A percentile compares a stretch with the other conserved stretches of the same genome.
Conservation (phyloP, 2,329 filamentous ascomycete genomes). For the Didymella keratinophila region DNA sequence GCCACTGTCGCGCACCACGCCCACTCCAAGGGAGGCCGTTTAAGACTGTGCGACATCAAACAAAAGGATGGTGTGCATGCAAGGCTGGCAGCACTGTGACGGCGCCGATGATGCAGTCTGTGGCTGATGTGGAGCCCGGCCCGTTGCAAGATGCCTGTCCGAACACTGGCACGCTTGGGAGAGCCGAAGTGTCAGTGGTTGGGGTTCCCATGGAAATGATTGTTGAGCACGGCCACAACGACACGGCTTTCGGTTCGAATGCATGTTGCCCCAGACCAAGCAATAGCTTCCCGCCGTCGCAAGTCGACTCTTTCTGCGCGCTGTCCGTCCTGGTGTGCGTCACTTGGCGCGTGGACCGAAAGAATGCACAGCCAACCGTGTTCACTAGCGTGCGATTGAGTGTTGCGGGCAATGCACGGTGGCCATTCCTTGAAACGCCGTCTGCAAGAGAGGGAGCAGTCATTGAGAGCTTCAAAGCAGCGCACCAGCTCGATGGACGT, state of each 20-base stretch:
- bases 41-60: conserved; percentile 29
- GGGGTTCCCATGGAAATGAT: conserved; percentile 28
- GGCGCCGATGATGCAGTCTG: conserved; percentile 26
- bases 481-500: conserved; percentile 1
- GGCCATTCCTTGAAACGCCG: conserved; percentile 21
- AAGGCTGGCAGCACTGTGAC: conserved; percentile 30
- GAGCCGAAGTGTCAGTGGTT: conserved; percentile 30
- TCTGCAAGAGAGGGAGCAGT: conserved; percentile 21
- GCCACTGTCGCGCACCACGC: conserved; percentile 12
- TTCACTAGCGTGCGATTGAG: conserved; percentile 19
- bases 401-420: conserved; percentile 22
- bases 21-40: conserved; percentile 10
- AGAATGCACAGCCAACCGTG: conserved; percentile 32
- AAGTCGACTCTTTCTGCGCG: conserved; percentile 21
- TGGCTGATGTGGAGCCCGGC: conserved; percentile 33
- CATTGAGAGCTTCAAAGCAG: conserved; percentile 7
- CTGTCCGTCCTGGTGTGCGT: conserved; percentile 18
- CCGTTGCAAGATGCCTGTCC: conserved; percentile 30
- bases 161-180: conserved; percentile 18
- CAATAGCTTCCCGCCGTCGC: conserved; percentile 24
- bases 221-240: conserved; percentile 31
- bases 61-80: conserved; percentile 12
- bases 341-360: conserved; percentile 26
- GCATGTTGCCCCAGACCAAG: conserved; percentile 26
- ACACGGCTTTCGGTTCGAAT: conserved; percentile 16